Evolutionary conservation across 2,329 filamentous ascomycete genomes (phyloP).

Genomic region (Lachnellula cervina): DNA sequence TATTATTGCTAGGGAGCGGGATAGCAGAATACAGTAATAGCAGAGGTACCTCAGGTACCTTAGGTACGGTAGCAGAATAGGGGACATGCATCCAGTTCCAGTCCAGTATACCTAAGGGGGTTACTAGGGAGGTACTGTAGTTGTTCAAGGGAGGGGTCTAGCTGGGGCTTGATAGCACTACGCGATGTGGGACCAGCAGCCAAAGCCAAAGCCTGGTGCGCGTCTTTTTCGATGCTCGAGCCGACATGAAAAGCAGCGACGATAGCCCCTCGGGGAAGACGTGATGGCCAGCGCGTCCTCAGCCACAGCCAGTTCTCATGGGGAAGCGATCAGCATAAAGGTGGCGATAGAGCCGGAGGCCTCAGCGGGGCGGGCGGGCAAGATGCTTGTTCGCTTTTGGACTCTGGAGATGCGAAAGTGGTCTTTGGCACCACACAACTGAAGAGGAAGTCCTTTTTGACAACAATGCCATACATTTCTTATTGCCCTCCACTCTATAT

Average conservation of each 20-base stretch:
- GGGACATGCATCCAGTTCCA: too few relatives aligned
- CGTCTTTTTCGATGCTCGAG: background rate
- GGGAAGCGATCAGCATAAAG: conserved; percentile 7
- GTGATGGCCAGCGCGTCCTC: background rate
- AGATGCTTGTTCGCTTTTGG: background rate
- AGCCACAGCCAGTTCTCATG: conserved; percentile 12
- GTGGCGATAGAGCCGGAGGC: conserved; percentile 4
- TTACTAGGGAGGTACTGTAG: background rate
- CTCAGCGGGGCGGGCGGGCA: background rate
- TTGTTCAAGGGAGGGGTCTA: background rate
- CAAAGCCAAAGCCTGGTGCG: background rate
- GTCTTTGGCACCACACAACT: background rate
- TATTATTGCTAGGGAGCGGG: background rate
- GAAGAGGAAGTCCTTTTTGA: background rate
- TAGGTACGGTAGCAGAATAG: background rate
- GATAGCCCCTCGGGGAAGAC: background rate
- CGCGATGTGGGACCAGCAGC: background rate
- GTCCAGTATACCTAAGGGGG: too few relatives aligned
- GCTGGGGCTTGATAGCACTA: background rate
- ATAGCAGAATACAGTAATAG: too few relatives aligned
- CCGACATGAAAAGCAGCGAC: conserved; percentile 6
- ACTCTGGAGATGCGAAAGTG: background rate
- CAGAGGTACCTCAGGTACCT: too few relatives aligned
- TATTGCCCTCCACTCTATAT: too few relatives aligned
- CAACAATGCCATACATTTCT: background rate